Conservation (phyloP, 805 yeast genomes). For the Tetrapisispora iriomotensis region DNA sequence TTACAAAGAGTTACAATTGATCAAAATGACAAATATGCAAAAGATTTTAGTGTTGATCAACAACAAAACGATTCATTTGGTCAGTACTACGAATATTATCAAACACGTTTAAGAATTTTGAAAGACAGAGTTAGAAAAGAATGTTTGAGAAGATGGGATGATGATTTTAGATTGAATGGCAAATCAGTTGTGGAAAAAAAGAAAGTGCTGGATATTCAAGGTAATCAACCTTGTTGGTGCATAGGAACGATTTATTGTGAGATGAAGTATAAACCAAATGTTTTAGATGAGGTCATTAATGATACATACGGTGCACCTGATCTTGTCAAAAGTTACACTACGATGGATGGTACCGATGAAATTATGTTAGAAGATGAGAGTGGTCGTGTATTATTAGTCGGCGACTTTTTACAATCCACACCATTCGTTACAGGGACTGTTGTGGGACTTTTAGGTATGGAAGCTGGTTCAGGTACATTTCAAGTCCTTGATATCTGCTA, state of each 20-base stretch:
- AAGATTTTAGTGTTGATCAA: conserved; percentile 20
- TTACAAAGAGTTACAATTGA: conserved; percentile 10
- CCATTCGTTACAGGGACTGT: conserved; percentile 84
- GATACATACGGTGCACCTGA: conserved; percentile 36
- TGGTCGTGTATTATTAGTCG: conserved; percentile 71
- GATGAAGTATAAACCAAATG: conserved; percentile 75
- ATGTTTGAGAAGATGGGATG: conserved; percentile 49
- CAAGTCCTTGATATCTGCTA: conserved; percentile 71
- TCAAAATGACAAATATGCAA: conserved; percentile 8
- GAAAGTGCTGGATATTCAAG: conserved; percentile 34
- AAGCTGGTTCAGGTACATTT: conserved; percentile 71
- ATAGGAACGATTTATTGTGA: conserved; percentile 82
- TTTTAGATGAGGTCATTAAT: conserved; percentile 68
- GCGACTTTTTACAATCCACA: conserved; percentile 42
- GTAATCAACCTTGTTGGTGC: conserved; percentile 55
- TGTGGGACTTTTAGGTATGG: conserved; percentile 79
- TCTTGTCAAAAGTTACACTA: conserved; percentile 40
- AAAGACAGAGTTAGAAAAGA: conserved; percentile 38
- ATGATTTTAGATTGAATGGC: conserved; percentile 33
- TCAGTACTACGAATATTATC: conserved; percentile 53
- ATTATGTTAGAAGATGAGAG: conserved; percentile 84
- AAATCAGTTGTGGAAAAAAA: conserved; percentile 33
- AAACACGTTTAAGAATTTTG: conserved; percentile 39
- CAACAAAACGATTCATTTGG: conserved; percentile 37
- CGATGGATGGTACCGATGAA: conserved; percentile 44